Percentiles rank a stretch among this genome's conserved stretches.
These are phyloP conservation scores for Miscanthus lutarioriparius DNA, from an alignment of 176 grass and related monocot genomes.

Conservation along the genomic window DNA sequence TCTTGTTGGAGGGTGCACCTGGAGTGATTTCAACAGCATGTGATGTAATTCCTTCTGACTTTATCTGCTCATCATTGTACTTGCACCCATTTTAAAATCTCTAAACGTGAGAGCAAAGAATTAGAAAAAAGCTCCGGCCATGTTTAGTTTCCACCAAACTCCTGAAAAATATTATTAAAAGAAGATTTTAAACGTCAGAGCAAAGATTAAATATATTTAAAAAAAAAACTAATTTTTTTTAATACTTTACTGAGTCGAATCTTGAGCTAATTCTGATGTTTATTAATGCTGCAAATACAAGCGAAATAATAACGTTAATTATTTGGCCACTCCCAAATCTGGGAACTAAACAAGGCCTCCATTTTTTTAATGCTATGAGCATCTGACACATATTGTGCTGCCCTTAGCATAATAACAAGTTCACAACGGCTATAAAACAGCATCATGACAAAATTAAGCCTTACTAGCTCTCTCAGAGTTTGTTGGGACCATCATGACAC, in stretches of 20 bases:
- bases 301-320: too few relatives aligned
- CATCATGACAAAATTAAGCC: constrained; percentile 38
- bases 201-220: too few relatives aligned
- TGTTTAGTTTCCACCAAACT: too few relatives aligned
- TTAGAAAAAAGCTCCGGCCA: too few relatives aligned
- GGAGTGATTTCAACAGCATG: constrained; percentile 14
- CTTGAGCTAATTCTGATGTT: too few relatives aligned
- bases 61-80: constrained; percentile 31
- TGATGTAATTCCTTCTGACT: constrained; percentile 23
- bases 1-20: background rate
- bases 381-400: constrained; percentile 20
- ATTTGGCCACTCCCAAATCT: too few relatives aligned
- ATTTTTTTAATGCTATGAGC: background rate
- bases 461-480: background rate
- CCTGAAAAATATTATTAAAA: too few relatives aligned
- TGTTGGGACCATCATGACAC: constrained; percentile 18
- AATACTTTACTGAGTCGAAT: too few relatives aligned
- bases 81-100: background rate
- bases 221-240: too few relatives aligned
- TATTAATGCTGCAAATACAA: too few relatives aligned
- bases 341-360: too few relatives aligned
- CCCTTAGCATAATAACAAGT: constrained; percentile 13
- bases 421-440: constrained; percentile 16
- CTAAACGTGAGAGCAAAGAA: background rate
- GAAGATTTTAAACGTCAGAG: too few relatives aligned